Base-by-base conservation (phyloP, 805 yeast genomes). In the Novakomyces olei region DNA sequence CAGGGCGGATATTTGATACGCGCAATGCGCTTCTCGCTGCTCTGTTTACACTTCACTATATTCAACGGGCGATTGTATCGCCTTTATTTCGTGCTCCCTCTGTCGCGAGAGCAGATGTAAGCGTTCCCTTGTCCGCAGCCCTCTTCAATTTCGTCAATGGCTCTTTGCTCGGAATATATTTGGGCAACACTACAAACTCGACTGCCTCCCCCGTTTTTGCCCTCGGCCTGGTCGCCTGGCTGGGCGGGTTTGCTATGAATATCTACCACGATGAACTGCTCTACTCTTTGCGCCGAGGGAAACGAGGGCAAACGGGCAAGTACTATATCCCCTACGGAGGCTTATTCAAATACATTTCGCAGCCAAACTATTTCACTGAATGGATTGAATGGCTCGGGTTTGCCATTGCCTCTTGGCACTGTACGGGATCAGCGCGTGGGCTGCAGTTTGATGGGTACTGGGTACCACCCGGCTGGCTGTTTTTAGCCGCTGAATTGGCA, bases 321-420 rank as follows among this genome's bases (percentile, higher is more conserved):
- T 30, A 30, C 14, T 12, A 12, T 7, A 30, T 30, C 24, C 33
- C 33, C 16, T 23, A 20, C 19, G 33, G 33, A 7, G 33, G 33
- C n/a, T 27, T 30, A 5, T 30, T 22, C 18, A 10, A n/a, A 18
- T 23, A 14, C 23, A 23, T 30, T n/a, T 22, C 27, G n/a, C 17
- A 19, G 3, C 33, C 33, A 1, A 22, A 20, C 7, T 30, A 30
- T 23, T 30, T 30, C 12, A 23, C 27, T 16, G 33, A 30, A 23
- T 30, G 33, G 33, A 23, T 30, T 9, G 33, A 30, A 15, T 30
- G 33, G 33, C 12, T 18, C n/a, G 33, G 33, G 9, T 30, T 15
- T 20, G 23, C 23, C 5, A 12, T 30, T n/a, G 33, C 33, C n/a
- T 20, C 28, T 8, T 19, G 27, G 14, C 28, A 16, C 8, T 23